Conservation (phyloP, 441 rosid genomes). For the Erodium trifolium region DNA sequence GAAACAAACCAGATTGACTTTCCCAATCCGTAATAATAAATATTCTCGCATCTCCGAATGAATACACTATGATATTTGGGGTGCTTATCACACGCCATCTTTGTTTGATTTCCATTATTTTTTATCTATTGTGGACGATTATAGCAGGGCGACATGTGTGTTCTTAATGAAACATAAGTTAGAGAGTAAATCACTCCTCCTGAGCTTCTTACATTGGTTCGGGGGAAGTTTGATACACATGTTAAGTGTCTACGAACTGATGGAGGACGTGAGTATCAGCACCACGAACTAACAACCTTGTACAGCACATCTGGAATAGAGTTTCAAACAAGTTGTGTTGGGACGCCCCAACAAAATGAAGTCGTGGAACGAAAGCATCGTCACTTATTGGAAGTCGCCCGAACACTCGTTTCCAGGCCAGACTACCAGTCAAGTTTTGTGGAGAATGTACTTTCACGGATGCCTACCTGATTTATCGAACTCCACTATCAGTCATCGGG, state of each 20-base stretch:
- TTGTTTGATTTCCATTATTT: not conserved
- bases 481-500: not conserved
- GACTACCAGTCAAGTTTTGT: not conserved
- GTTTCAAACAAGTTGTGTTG: not conserved
- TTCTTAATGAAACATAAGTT: not conserved
- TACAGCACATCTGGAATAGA: not conserved
- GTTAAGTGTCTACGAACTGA: not conserved
- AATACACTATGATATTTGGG: conserved; percentile 9
- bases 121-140: conserved; percentile 10
- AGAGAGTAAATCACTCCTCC: not conserved
- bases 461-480: conserved; percentile 1
- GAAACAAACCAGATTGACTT: not conserved
- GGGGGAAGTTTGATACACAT: not conserved
- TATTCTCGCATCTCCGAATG: not conserved
- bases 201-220: not conserved
- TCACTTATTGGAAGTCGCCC: not conserved
- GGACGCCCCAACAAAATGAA: conserved; percentile 11
- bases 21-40: not conserved
- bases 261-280: not conserved
- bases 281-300: not conserved
- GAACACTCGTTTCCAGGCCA: not conserved
- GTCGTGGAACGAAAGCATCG: not conserved
- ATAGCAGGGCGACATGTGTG: not conserved
- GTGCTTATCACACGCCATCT: not conserved
- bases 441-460: not conserved